Evolutionary conservation across 1,284 basidiomycete species (phyloP).

Genomic region (Coniferiporia sulphurascens): DNA sequence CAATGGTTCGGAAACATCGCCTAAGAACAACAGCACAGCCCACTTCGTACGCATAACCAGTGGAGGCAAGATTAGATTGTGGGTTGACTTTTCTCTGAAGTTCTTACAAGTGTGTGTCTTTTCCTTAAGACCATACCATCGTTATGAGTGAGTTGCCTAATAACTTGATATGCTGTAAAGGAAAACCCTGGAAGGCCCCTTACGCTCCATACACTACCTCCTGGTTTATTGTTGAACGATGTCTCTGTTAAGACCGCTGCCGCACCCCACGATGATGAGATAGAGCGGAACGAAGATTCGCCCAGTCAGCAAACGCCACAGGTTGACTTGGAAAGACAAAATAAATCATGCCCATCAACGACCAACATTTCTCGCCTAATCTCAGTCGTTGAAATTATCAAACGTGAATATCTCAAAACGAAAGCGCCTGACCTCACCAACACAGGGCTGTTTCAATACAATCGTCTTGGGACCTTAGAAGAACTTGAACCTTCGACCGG

Average conservation of each 20-base stretch:
- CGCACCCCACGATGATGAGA: no score
- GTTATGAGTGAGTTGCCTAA: not conserved
- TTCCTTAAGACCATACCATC: not conserved
- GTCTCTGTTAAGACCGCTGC: not conserved
- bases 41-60: slow-evolving; percentile 50
- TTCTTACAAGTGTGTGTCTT: slow-evolving; percentile 51
- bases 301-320: not conserved
- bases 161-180: slow-evolving; percentile 32
- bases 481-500: slow-evolving; percentile 27
- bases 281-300: no score
- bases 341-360: slow-evolving; percentile 32
- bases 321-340: slow-evolving; percentile 6
- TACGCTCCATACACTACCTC: slow-evolving; percentile 64
- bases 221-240: slow-evolving; percentile 18
- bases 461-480: slow-evolving; percentile 59
- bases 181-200: slow-evolving; percentile 51
- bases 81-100: slow-evolving; percentile 57
- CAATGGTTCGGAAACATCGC: not conserved
- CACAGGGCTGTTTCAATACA: slow-evolving; percentile 75
- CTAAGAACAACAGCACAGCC: not conserved
- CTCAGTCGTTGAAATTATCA: slow-evolving; percentile 79
- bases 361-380: slow-evolving; percentile 61
- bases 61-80: slow-evolving; percentile 58
- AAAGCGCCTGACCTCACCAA: slow-evolving; percentile 38
- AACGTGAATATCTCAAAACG: slow-evolving; percentile 66